These are phyloP conservation scores for Paratinospora sagittata DNA, from an alignment of 164 flowering plant genomes.

Conservation along the genomic window DNA sequence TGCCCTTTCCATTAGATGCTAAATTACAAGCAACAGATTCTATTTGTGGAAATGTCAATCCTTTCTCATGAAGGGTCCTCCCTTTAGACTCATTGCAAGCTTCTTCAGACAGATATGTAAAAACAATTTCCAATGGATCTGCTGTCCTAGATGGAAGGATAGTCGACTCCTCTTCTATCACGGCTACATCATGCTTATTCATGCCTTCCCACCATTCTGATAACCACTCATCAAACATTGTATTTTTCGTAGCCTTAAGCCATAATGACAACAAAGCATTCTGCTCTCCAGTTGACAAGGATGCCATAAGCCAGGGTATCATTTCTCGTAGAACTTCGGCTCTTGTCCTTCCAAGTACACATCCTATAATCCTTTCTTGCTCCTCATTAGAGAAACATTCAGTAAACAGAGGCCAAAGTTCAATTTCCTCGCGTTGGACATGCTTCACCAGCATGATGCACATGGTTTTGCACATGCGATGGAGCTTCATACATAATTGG, in stretches of 20 bases:
- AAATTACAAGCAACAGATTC: slow-evolving; percentile 15
- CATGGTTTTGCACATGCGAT: slow-evolving; percentile 54
- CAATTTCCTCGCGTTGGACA: slow-evolving; percentile 63
- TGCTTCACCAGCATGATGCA: slow-evolving; percentile 49
- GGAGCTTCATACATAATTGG: slow-evolving; percentile 51
- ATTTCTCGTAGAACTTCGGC: slow-evolving; percentile 68
- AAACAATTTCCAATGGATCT: slow-evolving; percentile 49
- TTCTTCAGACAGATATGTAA: slow-evolving; percentile 41
- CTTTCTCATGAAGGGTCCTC: slow-evolving; percentile 16
- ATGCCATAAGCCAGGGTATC: slow-evolving; percentile 77
- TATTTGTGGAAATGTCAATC: slow-evolving; percentile 5
- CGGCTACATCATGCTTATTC: slow-evolving; percentile 15
- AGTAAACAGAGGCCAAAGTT: slow-evolving; percentile 65
- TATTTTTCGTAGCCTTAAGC: slow-evolving; percentile 57
- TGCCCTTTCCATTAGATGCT: slow-evolving; percentile 14
- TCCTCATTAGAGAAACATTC: slow-evolving; percentile 57
- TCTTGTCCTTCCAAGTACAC: slow-evolving; percentile 65
- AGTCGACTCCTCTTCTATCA: slow-evolving; percentile 24
- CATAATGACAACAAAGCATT: slow-evolving; percentile 51
- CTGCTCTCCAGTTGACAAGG: slow-evolving; percentile 54
- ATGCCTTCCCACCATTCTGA: slow-evolving; percentile 80
- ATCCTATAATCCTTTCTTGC: slow-evolving; percentile 67
- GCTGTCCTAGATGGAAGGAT: slow-evolving; percentile 23
- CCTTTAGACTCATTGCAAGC: slow-evolving; percentile 16
- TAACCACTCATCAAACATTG: slow-evolving; percentile 90